A percentile compares a stretch with the other conserved stretches of the same genome.
phyloP scores from a whole-genome alignment of 139 green algal genomes.

The Chlorella ohadii region DNA sequence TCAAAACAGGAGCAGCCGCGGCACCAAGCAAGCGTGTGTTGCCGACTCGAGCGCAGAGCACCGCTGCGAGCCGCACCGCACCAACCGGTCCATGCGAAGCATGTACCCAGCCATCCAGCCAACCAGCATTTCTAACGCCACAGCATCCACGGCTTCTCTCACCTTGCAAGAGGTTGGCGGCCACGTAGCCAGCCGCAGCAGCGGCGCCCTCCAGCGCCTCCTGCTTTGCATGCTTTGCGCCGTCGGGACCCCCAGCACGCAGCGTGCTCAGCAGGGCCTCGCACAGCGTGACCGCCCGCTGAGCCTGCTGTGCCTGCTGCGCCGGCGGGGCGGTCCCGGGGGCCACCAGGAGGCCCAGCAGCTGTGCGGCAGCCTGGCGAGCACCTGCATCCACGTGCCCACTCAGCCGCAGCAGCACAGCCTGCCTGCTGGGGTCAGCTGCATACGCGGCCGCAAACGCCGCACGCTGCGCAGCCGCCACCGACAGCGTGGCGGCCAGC shows the following conservation, averaged over 20 bases:
- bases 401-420: constrained; percentile 66
- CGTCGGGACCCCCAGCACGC: neutral
- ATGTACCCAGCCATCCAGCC: too few species aligned
- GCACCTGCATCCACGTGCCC: constrained; percentile 60
- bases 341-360: constrained; percentile 60
- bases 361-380: constrained; percentile 59
- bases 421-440: constrained; percentile 19
- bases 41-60: too few species aligned
- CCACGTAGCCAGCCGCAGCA: constrained; percentile 59
- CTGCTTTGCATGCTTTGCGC: constrained; percentile 20
- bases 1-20: too few species aligned
- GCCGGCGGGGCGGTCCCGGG: neutral
- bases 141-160: too few species aligned
- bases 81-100: too few species aligned
- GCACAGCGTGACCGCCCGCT: constrained; percentile 1
- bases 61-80: too few species aligned
- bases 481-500: constrained; percentile 55
- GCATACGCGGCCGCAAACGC: constrained; percentile 37
- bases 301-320: neutral
- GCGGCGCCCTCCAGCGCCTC: constrained; percentile 58
- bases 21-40: too few species aligned
- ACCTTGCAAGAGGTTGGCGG: constrained; percentile 47
- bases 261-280: constrained; percentile 53
- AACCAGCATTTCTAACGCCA: too few species aligned
- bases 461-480: constrained; percentile 1